phyloP scores from a whole-genome alignment of 352 stramenopile species.

The Pythium coloratum region DNA sequence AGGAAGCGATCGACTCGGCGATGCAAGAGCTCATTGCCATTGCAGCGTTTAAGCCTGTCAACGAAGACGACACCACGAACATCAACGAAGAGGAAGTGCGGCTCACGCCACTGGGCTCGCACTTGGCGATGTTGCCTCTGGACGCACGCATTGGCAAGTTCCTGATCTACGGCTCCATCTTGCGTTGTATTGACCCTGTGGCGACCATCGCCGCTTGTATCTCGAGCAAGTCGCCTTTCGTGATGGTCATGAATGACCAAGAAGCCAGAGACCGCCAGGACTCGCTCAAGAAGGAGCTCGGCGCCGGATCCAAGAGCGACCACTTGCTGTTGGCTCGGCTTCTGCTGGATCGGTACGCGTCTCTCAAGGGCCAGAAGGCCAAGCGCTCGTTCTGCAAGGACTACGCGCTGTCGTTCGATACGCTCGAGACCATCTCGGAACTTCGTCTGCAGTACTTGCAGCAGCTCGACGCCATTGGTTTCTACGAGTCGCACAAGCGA shows the following conservation, averaged over 20 bases:
- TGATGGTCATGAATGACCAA: constrained; percentile 69
- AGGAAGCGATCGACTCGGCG: constrained; percentile 89
- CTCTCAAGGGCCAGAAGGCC: constrained; percentile 46
- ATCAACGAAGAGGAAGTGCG: constrained; percentile 42
- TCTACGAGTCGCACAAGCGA: constrained; percentile 53
- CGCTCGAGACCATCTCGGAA: constrained; percentile 92
- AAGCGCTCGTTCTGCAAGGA: constrained; percentile 71
- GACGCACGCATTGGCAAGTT: constrained; percentile 89
- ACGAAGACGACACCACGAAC: background rate
- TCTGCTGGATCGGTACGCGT: constrained; percentile 73
- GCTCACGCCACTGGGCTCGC: constrained; percentile 93
- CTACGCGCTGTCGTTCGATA: constrained; percentile 79
- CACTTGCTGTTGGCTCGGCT: constrained; percentile 72
- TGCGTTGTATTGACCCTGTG: constrained; percentile 82
- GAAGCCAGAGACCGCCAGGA: constrained; percentile 60
- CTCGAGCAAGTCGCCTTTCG: constrained; percentile 76
- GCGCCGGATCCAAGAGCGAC: constrained; percentile 69
- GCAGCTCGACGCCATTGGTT: constrained; percentile 75
- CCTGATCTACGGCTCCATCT: constrained; percentile 83
- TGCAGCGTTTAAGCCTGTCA: constrained; percentile 69
- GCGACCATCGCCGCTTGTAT: constrained; percentile 83
- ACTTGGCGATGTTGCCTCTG: constrained; percentile 80
- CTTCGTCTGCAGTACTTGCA: constrained; percentile 86
- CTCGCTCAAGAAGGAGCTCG: constrained; percentile 66
- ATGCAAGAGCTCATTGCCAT: constrained; percentile 91